phyloP scores from a whole-genome alignment of 1,139 yeast species.

The Blastobotrys buckinghamii region DNA sequence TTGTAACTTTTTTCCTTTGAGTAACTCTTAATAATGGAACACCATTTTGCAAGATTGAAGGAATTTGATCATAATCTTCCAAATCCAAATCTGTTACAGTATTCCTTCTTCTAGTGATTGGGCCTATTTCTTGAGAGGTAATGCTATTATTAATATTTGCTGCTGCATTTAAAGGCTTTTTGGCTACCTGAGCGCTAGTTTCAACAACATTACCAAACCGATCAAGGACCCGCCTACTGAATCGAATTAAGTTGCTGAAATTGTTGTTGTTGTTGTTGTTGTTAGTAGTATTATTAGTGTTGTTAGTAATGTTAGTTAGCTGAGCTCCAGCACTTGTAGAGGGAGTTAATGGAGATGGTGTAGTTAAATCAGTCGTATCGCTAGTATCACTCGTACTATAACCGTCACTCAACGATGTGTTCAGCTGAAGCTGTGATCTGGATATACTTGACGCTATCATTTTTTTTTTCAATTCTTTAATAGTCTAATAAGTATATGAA shows the following conservation, averaged over 20 bases:
- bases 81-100: not conserved
- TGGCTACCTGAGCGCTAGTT: slow-evolving; percentile 4
- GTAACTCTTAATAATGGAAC: slow-evolving; percentile 55
- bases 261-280: not conserved
- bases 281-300: not conserved
- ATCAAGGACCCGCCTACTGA: slow-evolving; percentile 11
- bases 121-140: not conserved
- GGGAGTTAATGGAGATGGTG: slow-evolving; percentile 7
- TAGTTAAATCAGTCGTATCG: slow-evolving; percentile 7
- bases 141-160: not conserved
- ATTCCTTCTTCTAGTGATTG: slow-evolving; percentile 6
- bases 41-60: slow-evolving; percentile 30
- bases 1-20: slow-evolving; percentile 57
- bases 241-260: not conserved
- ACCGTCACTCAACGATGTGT: slow-evolving; percentile 6
- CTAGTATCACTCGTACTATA: not conserved
- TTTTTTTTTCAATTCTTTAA: not conserved
- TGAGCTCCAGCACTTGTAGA: not conserved
- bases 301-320: too few relatives aligned
- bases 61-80: slow-evolving; percentile 1
- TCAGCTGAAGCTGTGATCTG: slow-evolving; percentile 1
- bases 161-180: not conserved
- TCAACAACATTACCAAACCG: slow-evolving; percentile 13
- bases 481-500: not conserved
- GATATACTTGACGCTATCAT: not conserved